Percentiles rank a stretch among this genome's conserved stretches.
These are phyloP conservation scores for Lindgomyces ingoldianus DNA, from an alignment of 495 filamentous ascomycete genomes.

Conservation along the genomic window DNA sequence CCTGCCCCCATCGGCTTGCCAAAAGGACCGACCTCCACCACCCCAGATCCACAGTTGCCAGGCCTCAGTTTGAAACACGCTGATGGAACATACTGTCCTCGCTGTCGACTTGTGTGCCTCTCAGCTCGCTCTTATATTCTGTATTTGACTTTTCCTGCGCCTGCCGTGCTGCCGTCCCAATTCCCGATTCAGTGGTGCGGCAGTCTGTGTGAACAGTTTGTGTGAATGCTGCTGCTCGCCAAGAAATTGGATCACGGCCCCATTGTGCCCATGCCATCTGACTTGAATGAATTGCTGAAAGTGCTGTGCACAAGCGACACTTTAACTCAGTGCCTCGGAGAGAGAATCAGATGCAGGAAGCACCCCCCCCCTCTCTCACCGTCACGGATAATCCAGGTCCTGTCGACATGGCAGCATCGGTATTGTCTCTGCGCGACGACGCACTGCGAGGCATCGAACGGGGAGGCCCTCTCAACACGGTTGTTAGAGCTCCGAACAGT, in stretches of 20 bases:
- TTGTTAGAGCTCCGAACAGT: background rate
- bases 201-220: too few species aligned
- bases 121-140: background rate
- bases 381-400: background rate
- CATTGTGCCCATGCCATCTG: too few species aligned
- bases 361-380: background rate
- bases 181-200: too few species aligned
- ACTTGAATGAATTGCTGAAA: too few species aligned
- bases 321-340: background rate
- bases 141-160: background rate
- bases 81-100: background rate
- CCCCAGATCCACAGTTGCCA: background rate
- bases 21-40: too few species aligned
- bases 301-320: too few species aligned
- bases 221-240: too few species aligned
- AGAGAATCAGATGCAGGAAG: too few species aligned
- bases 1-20: too few species aligned
- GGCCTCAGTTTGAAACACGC: background rate
- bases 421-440: background rate
- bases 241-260: too few species aligned
- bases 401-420: background rate
- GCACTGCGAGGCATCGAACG: background rate
- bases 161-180: background rate
- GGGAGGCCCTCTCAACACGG: background rate
- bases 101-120: background rate